phyloP scores from a whole-genome alignment of 805 yeast species.

The Blastobotrys americana region DNA sequence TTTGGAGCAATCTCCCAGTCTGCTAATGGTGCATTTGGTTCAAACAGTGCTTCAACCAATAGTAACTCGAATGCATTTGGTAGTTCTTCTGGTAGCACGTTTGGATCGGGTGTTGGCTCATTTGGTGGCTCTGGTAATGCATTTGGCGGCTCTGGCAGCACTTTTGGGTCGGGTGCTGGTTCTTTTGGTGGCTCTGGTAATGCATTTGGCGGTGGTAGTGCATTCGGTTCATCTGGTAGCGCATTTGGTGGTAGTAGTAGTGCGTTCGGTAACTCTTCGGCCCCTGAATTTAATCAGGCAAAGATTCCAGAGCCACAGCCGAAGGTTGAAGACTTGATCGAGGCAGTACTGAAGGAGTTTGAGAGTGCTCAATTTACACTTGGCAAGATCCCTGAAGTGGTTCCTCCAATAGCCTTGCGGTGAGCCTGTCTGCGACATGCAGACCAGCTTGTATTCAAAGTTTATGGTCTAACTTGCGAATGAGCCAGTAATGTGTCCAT shows the following conservation, averaged over 20 bases:
- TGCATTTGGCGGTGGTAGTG: conserved; percentile 7
- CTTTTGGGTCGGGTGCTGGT: conserved; percentile 19
- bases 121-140: conserved; percentile 8
- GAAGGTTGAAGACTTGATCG: conserved; percentile 36
- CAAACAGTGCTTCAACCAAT: background rate
- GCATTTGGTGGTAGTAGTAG: conserved; percentile 2
- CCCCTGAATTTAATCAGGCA: conserved; percentile 30
- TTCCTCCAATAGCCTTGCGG: conserved; percentile 28
- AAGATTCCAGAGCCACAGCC: conserved; percentile 27
- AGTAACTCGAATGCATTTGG: conserved; percentile 5
- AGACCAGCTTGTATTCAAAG: too few species aligned
- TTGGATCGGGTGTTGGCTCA: conserved; percentile 14
- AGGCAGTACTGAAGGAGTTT: conserved; percentile 42
- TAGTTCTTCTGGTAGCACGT: conserved; percentile 8
- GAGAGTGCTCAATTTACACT: conserved; percentile 22
- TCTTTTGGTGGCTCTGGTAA: conserved; percentile 5
- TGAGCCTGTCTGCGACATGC: conserved; percentile 12
- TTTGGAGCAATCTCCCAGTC: background rate
- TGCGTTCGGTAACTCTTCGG: conserved; percentile 11
- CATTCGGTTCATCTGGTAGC: conserved; percentile 3
- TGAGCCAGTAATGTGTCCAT: too few species aligned
- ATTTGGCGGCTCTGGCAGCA: conserved; percentile 14
- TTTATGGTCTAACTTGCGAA: too few species aligned
- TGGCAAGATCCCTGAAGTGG: conserved; percentile 28
- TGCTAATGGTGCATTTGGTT: conserved; percentile 4